phyloP scores from a whole-genome alignment of 257 asterid species.

The Handroanthus guayacan region DNA sequence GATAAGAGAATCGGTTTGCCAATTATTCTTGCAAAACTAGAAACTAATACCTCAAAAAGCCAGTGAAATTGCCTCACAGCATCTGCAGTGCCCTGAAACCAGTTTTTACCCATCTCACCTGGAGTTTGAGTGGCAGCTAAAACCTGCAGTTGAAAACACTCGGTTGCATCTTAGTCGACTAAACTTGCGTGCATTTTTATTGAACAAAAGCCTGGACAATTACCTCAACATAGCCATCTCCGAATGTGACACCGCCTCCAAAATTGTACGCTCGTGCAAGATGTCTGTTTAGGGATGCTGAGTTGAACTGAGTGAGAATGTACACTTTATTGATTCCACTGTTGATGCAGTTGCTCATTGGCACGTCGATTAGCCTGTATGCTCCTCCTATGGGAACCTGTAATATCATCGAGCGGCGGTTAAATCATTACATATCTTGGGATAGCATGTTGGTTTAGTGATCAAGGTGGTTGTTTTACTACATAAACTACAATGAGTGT shows the following conservation, averaged over 20 bases:
- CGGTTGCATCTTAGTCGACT: conserved; percentile 5
- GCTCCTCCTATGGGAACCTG: conserved; percentile 99
- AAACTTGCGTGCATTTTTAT: conserved; percentile 1
- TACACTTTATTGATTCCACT: conserved; percentile 95
- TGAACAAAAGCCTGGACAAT: not conserved
- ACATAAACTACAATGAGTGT: not conserved
- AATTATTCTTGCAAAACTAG: not conserved
- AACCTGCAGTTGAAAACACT: conserved; percentile 54
- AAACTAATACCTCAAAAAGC: conserved; percentile 86
- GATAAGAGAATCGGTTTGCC: not conserved
- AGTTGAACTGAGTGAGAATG: conserved; percentile 95
- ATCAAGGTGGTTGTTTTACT: too few species aligned
- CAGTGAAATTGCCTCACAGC: conserved; percentile 97
- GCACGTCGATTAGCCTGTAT: conserved; percentile 93
- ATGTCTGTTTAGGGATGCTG: conserved; percentile 97
- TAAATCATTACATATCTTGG: too few species aligned
- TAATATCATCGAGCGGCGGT: conserved; percentile 5
- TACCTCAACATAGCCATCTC: conserved; percentile 97
- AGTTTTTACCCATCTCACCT: conserved; percentile 83
- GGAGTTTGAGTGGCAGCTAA: conserved; percentile 98
- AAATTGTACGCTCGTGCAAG: conserved; percentile 86
- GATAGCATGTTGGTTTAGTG: too few species aligned
- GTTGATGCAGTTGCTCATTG: conserved; percentile 98
- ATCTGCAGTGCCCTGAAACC: conserved; percentile 99
- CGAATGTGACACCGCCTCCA: conserved; percentile 76